Percentiles rank a stretch among this genome's conserved stretches.
These are phyloP conservation scores for Marasmius tenuissimus DNA, from an alignment of 1,284 basidiomycete species.

Conservation along the genomic window DNA sequence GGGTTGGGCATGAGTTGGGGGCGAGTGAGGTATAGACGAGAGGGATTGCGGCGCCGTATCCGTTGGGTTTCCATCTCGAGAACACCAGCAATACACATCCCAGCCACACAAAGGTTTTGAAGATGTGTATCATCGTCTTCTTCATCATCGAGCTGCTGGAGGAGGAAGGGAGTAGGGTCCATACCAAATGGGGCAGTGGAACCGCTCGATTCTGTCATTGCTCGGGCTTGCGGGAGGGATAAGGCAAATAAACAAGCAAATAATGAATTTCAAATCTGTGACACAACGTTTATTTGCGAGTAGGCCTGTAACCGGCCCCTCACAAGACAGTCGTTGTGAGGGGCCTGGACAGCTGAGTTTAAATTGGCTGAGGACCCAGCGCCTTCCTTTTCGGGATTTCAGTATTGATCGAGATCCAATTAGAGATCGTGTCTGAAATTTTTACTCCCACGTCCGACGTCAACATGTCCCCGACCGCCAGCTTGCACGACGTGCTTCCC, in stretches of 20 bases:
- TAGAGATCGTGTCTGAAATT: too few relatives aligned
- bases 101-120: neutral
- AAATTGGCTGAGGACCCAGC: too few relatives aligned
- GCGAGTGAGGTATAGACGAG: slow-evolving; percentile 5
- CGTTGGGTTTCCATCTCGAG: neutral
- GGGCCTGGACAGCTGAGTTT: too few relatives aligned
- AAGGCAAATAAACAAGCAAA: neutral
- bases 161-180: neutral
- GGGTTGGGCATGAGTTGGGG: slow-evolving; percentile 22
- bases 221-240: neutral
- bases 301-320: too few relatives aligned
- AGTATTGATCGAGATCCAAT: too few relatives aligned
- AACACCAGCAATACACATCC: neutral
- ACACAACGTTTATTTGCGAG: neutral
- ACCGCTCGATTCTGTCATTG: neutral
- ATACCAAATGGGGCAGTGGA: neutral
- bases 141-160: neutral
- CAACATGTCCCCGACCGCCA: too few relatives aligned
- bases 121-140: neutral
- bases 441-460: too few relatives aligned
- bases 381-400: too few relatives aligned
- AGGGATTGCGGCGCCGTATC: neutral
- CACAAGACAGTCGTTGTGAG: too few relatives aligned
- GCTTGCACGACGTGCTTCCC: too few relatives aligned
- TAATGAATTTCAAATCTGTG: neutral